Conservation (phyloP, 2,329 filamentous ascomycete genomes). For the Dactylellina drechsleri region DNA sequence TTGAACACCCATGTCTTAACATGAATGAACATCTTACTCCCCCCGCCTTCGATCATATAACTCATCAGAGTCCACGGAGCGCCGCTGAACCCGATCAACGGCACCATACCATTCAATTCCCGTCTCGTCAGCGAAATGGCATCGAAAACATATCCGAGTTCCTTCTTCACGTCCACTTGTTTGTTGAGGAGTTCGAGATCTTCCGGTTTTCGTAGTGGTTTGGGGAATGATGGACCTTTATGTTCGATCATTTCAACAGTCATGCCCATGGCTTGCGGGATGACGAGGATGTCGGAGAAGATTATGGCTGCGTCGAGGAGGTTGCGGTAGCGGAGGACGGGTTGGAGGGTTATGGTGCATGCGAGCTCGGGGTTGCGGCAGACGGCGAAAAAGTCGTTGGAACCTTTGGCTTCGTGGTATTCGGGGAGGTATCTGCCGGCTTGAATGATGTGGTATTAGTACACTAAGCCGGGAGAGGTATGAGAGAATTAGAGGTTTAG, state of each 20-base stretch:
- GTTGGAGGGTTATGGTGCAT: conserved; percentile 91
- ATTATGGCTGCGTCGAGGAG: conserved; percentile 97
- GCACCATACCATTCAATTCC: conserved; percentile 87
- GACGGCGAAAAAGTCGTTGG: conserved; percentile 95
- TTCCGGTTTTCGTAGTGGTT: conserved; percentile 83
- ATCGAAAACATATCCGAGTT: conserved; percentile 93
- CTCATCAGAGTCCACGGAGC: conserved; percentile 96
- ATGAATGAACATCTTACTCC: conserved; percentile 92
- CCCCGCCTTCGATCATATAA: conserved; percentile 99
- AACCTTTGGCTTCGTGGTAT: conserved; percentile 94
- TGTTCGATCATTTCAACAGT: conserved; percentile 98
- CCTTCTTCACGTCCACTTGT: conserved; percentile 82
- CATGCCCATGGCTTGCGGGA: conserved; percentile 98
- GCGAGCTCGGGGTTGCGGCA: conserved; percentile 92
- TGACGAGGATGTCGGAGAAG: conserved; percentile 97
- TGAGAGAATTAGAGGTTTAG: conserved; percentile 15
- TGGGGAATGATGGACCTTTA: conserved; percentile 93
- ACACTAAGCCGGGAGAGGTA: background rate
- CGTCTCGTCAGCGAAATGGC: conserved; percentile 90
- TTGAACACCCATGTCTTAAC: conserved; percentile 97
- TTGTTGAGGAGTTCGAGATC: conserved; percentile 80
- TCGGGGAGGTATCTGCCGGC: conserved; percentile 94
- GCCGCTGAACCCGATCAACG: conserved; percentile 94
- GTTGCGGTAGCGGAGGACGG: conserved; percentile 87
- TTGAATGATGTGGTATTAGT: conserved; percentile 61